Percentiles rank a stretch among this genome's conserved stretches.
Evolutionary conservation across 371 early-diverging fungal species (phyloP).

Genomic region (Lichtheimia ornata): DNA sequence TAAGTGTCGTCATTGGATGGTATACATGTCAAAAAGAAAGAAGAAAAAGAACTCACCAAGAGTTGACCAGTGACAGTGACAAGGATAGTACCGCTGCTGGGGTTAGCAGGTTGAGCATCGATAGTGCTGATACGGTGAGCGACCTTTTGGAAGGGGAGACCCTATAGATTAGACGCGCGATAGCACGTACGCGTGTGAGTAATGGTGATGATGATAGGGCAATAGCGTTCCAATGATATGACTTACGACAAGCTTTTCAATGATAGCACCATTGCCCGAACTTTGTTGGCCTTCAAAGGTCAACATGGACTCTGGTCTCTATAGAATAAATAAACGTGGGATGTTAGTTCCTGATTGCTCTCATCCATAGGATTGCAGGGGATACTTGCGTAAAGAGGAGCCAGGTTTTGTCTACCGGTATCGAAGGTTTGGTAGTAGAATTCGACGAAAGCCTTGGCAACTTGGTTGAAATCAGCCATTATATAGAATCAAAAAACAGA

Average conservation of each 20-base stretch:
- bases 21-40: neutral
- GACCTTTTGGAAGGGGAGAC: constrained; percentile 78
- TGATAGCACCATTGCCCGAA: constrained; percentile 60
- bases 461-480: constrained; percentile 43
- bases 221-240: neutral
- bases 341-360: too few relatives aligned
- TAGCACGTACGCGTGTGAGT: neutral
- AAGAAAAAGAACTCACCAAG: constrained; percentile 53
- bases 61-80: constrained; percentile 89
- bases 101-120: constrained; percentile 80
- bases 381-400: constrained; percentile 80
- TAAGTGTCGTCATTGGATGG: neutral
- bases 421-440: constrained; percentile 91
- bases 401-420: constrained; percentile 57
- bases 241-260: constrained; percentile 81
- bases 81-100: constrained; percentile 54
- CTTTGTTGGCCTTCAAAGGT: constrained; percentile 80
- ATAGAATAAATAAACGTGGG: constrained; percentile 2
- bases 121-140: constrained; percentile 67
- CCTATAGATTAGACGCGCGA: constrained; percentile 33
- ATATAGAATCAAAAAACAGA: neutral
- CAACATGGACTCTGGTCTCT: constrained; percentile 83
- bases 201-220: neutral
- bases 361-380: too few relatives aligned
- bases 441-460: constrained; percentile 75